These are phyloP conservation scores for Podospora sp. DNA, from an alignment of 495 filamentous ascomycete genomes.

Conservation along the genomic window DNA sequence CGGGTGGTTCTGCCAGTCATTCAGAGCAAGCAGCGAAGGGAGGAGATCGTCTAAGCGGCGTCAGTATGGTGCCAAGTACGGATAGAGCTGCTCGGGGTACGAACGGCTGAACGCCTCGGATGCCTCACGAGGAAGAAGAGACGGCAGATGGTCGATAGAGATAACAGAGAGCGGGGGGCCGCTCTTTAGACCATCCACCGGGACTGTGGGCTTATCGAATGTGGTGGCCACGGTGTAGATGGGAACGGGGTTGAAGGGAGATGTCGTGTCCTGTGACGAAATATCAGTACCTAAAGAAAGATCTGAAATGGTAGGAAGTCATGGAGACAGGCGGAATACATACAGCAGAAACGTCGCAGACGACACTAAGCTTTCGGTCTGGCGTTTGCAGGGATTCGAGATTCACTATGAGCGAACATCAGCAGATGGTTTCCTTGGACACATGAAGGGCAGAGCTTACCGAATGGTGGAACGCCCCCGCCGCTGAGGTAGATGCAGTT, in stretches of 20 bases:
- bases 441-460: conserved; percentile 16
- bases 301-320: conserved; percentile 35
- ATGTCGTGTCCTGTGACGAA: conserved; percentile 62
- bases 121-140: conserved; percentile 81
- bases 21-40: conserved; percentile 75
- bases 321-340: conserved; percentile 70
- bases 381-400: conserved; percentile 66
- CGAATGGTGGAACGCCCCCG: conserved; percentile 41
- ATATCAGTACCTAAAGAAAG: background rate
- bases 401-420: conserved; percentile 50
- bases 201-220: conserved; percentile 81
- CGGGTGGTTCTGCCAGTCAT: conserved; percentile 67
- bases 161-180: conserved; percentile 73
- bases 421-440: background rate
- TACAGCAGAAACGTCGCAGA: conserved; percentile 84
- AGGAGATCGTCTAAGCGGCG: conserved; percentile 59
- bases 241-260: conserved; percentile 62
- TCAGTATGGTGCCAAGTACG: conserved; percentile 12
- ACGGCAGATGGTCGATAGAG: conserved; percentile 89
- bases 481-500: conserved; percentile 86
- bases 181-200: conserved; percentile 59
- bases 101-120: conserved; percentile 75
- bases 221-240: conserved; percentile 82
- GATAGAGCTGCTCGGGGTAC: conserved; percentile 14
- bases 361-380: conserved; percentile 74